Base-by-base conservation (phyloP, 768 basidiomycete species). In the Phallus indusiatus region DNA sequence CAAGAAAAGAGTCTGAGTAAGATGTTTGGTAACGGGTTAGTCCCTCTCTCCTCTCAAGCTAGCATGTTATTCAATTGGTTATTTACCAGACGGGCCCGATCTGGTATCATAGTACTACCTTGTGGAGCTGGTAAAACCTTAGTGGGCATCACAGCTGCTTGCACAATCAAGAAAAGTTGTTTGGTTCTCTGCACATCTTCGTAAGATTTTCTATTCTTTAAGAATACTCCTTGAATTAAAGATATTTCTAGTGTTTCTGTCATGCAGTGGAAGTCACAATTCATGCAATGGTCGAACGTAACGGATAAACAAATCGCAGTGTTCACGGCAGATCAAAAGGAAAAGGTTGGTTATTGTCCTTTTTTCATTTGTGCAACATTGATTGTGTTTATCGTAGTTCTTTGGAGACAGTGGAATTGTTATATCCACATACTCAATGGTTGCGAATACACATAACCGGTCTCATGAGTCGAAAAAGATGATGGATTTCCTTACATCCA, bases 381-480 rank as follows among this genome's bases (percentile, higher is more conserved):
- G n/a, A 42, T 42, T 42, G 42, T 10, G 4, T 10, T 11, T 12
- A n/a, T 12, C n/a, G 3, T 17, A 59, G 57, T 59, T 59, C 18
- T 85, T 88, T 8, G 94, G 94, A 20, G 94, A 95, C 49, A 93
- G 95, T 63, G 96, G 96, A 36, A 97, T 99, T 62, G 94, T 99
- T 34, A 88, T 99, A 22, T 98, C 95, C 34, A 98, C 96, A 11
- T 99, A 99, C 70, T 97, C 95, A 4, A 99, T 99, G 96, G 94
- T 99, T 54, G 95, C 96, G 33, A 97, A 97, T 70, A 96, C 93
- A 2, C 90, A 94, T 67, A 96, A 97, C 70, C 84, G 96, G 64
- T 96, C 96, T n/a, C 93, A 98, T 69, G 94, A 95, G 68, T 90
- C 96, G 17, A 94, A 96, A 76, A 96, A 98, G 77, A 97, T 98